Evolutionary conservation across 768 basidiomycete genomes (phyloP).

Genomic region (Boletus reticuloceps): DNA sequence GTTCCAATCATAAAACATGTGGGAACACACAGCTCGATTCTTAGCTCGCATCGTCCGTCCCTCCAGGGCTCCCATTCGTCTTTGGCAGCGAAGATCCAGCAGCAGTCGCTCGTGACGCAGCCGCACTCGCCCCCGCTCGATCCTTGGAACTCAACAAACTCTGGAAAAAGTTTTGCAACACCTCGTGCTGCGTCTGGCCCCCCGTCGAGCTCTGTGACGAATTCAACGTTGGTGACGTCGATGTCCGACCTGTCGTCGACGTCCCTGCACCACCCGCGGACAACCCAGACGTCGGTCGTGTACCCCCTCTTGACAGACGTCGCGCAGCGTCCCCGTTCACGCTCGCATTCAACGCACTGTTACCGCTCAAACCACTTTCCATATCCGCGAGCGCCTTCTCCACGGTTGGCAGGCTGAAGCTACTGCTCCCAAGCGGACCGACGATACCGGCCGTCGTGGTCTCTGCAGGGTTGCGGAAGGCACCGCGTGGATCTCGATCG

Average conservation of each 20-base stretch:
- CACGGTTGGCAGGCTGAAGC: slow-evolving; percentile 82
- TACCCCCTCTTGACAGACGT: slow-evolving; percentile 30
- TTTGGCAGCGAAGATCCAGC: slow-evolving; percentile 21
- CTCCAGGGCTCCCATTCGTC: slow-evolving; percentile 35
- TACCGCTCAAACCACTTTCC: slow-evolving; percentile 56
- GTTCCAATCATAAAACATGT: no score
- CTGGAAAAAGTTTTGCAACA: slow-evolving; percentile 86
- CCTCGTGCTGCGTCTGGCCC: slow-evolving; percentile 76
- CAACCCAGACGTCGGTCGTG: slow-evolving; percentile 36
- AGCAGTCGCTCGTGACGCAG: slow-evolving; percentile 23
- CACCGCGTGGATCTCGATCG: slow-evolving; percentile 84
- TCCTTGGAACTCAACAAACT: slow-evolving; percentile 73
- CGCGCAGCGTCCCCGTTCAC: slow-evolving; percentile 34
- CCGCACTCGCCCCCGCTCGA: slow-evolving; percentile 38
- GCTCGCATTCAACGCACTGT: slow-evolving; percentile 34
- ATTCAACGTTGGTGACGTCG: slow-evolving; percentile 39
- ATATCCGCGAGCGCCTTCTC: slow-evolving; percentile 86
- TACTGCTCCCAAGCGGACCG: slow-evolving; percentile 87
- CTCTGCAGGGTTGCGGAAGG: slow-evolving; percentile 79
- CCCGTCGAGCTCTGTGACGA: slow-evolving; percentile 43
- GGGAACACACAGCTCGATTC: neutral
- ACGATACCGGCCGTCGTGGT: slow-evolving; percentile 70
- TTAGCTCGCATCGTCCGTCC: slow-evolving; percentile 38
- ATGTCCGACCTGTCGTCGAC: slow-evolving; percentile 31
- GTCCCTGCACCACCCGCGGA: slow-evolving; percentile 36